Evolutionary conservation across 2,329 filamentous ascomycete genomes (phyloP), one percentile per base, ranked within the genome.

Genomic region (Colletotrichum echinochloae): DNA sequence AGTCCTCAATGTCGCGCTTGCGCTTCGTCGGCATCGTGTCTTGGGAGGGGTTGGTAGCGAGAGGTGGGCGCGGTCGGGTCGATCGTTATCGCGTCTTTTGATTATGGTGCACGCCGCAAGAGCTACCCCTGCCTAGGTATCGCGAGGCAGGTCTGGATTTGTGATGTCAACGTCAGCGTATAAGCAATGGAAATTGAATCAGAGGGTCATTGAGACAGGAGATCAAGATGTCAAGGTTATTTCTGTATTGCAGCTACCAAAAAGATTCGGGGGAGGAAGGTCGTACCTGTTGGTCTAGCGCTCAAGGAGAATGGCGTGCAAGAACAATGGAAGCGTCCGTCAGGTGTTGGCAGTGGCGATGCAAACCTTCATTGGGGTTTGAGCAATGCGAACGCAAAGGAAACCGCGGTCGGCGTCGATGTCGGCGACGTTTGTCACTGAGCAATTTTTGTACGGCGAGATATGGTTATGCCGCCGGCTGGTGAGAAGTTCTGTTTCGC

Each of bases 1-100:
- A 91, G 65, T 84, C 83, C 73, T 89, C 85, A 65, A 89, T 80
- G 68, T 83, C 83, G 73, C 86, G 82, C 83, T 90, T 91, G 64
- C 89, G 83, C 78, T 90, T 90, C 66, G 78, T 73, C n/a, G 80
- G 77, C 84, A 85, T 85, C 37, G 74, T 80, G 73, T 26, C 5
- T 33, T 33, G 12, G 2, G 35, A 23, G 30, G 35, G 20, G 41
- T 7, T 48, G 26, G 51, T 39, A 37, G 55, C 39, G 33, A 30
- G 11, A 28, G 14, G 28, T 28, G 33, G 56, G 44, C 44, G 68
- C 28, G 51, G 61, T 20, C 37, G 26, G 37, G 44, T 20, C 46
- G 41, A 28, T 14, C 8, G 55, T 26, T 64, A 37, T 67, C 67
- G 67, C 51, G 64, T 59, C 49, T 52, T 57, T 52, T 49, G 64